Conservation (phyloP, 441 rosid species). For the Lepidium campestre region DNA sequence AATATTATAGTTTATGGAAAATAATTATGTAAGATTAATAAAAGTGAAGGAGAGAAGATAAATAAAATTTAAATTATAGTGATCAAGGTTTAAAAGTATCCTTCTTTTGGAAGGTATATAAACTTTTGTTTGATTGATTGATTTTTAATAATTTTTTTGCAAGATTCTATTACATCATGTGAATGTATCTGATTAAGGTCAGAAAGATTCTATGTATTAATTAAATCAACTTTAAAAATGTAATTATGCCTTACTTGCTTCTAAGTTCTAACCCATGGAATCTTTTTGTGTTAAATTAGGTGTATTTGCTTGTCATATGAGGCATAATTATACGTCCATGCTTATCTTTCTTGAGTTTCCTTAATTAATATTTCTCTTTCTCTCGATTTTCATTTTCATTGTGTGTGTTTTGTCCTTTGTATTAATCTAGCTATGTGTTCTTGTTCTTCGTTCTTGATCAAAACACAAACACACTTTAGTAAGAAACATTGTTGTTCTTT, state of each 20-base stretch:
- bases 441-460: slow-evolving; percentile 11
- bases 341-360: not conserved
- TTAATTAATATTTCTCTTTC: not conserved
- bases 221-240: not conserved
- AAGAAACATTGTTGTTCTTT: slow-evolving; percentile 9
- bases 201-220: not conserved
- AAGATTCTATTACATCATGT: not conserved
- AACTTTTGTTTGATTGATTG: not conserved
- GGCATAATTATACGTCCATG: not conserved
- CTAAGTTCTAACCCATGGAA: slow-evolving; percentile 3
- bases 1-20: not conserved
- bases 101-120: not conserved
- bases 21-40: not conserved
- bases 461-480: slow-evolving; percentile 12
- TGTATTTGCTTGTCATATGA: slow-evolving; percentile 25
- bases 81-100: not conserved
- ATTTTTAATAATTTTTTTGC: not conserved
- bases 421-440: slow-evolving; percentile 3
- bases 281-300: not conserved
- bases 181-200: not conserved
- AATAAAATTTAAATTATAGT: not conserved
- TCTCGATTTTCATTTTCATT: not conserved
- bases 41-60: not conserved
- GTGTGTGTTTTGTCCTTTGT: not conserved
- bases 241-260: slow-evolving; percentile 22